Evolutionary conservation across 2,329 filamentous ascomycete species (phyloP).

Genomic region (Cytospora leucostoma): DNA sequence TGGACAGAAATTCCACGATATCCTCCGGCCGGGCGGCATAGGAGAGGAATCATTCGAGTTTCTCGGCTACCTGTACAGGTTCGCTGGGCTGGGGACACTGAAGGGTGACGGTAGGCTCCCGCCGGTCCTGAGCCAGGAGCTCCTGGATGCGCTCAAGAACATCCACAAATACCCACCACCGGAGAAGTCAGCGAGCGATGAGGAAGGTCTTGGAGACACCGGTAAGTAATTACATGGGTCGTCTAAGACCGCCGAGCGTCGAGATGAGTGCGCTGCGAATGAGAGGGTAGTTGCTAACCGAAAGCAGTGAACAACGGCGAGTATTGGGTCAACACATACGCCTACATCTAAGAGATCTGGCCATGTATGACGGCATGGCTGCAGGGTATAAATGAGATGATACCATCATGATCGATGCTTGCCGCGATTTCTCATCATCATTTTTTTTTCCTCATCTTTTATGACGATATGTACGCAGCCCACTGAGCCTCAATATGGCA

Average conservation of each 20-base stretch:
- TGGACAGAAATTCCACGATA: constrained; percentile 52
- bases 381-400: background rate
- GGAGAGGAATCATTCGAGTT: constrained; percentile 48
- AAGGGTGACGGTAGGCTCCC: constrained; percentile 49
- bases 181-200: constrained; percentile 23
- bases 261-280: background rate
- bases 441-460: background rate
- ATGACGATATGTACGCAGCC: background rate
- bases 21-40: constrained; percentile 48
- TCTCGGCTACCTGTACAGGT: constrained; percentile 47
- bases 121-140: constrained; percentile 45
- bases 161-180: constrained; percentile 50
- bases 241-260: background rate
- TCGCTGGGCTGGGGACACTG: constrained; percentile 52
- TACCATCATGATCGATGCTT: background rate
- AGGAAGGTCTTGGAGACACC: background rate
- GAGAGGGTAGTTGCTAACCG: constrained; percentile 5
- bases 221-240: background rate
- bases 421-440: background rate
- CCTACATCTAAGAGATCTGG: background rate
- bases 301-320: background rate
- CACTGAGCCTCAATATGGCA: background rate
- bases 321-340: background rate
- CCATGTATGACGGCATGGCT: background rate
- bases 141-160: constrained; percentile 51